Evolutionary conservation across 2,329 filamentous ascomycete genomes (phyloP), one percentile per base, ranked within the genome.

Genomic region (Zasmidium cellare): DNA sequence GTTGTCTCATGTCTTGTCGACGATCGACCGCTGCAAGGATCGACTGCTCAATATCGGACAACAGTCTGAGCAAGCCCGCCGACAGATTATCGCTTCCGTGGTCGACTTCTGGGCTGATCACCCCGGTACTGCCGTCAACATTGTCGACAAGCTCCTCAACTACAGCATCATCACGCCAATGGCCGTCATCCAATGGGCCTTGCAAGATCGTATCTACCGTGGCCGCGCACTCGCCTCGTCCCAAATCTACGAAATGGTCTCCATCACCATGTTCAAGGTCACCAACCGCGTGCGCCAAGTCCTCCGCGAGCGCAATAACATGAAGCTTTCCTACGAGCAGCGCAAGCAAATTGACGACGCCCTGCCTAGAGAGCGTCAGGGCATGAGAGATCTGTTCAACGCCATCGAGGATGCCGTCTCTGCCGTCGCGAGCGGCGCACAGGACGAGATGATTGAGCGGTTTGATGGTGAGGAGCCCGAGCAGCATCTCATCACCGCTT

Each of bases 111-210:
- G 94, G 94, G 84, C 85, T 48, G 88, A 93, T 28, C 93, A 99
- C 69, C 92, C 93, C 0, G 94, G 94, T 59, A 88, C 96, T 46
- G 94, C 92, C 2, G 85, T 97, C 65, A 90, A 90, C 67, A 96
- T 99, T 67, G 84, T 97, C 58, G 93, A 97, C 79, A 97, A 97
- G 76, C 84, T 99, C 3, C 87, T 99, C 67, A 99, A 97, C 77
- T 99, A 97, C 78, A 92, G 90, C 14, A 96, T 99, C 67, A 82
- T 99, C 35, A 92, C 89, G 9, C 94, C 94, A 0, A 80, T 87
- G 57, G 88, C 87, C 16, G 92, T 99, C 24, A 84, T 97, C 49
- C 87, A 96, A 69, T 99, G 94, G 94, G 91, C 91, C 0, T 81
- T 99, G 12, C 81, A 86, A 28, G 86, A 91, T 61, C 80, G 80